A percentile compares a stretch with the other conserved stretches of the same genome.
Conservation (phyloP, 2,329 filamentous ascomycete species). For the Aspergillus oerlinghausenensis region DNA sequence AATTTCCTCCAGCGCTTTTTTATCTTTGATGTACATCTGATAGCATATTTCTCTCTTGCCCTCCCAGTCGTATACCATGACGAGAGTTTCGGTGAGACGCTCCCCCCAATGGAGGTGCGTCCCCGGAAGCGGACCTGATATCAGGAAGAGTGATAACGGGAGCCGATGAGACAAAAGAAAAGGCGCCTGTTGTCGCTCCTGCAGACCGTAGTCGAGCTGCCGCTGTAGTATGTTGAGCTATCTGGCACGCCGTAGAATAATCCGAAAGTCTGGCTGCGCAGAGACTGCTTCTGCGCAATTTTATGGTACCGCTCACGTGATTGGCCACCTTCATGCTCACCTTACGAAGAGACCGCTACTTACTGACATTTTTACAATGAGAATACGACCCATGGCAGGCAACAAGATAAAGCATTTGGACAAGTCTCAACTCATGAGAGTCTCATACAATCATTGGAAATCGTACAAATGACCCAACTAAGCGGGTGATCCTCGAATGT, state of each 20-base stretch:
- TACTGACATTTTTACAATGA: no score
- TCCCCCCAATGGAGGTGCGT: conserved; percentile 25
- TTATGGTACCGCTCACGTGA: not conserved
- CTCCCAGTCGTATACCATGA: conserved; percentile 60
- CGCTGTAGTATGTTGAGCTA: conserved; percentile 7
- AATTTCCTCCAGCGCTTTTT: conserved; percentile 67
- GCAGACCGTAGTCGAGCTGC: conserved; percentile 28
- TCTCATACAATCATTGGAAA: not conserved
- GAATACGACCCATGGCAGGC: not conserved
- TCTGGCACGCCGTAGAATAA: conserved; percentile 15
- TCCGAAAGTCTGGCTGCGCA: conserved; percentile 11
- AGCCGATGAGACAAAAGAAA: conserved; percentile 16
- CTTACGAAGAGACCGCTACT: not conserved
- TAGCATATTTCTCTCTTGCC: conserved; percentile 62
- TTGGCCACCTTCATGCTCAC: not conserved
- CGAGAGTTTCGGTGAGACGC: conserved; percentile 15
- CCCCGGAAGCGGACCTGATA: conserved; percentile 12
- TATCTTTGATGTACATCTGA: conserved; percentile 72
- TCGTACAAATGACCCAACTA: not conserved
- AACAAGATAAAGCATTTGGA: not conserved
- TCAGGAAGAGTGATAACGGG: not conserved
- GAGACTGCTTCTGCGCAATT: conserved; percentile 21
- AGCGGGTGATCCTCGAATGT: not conserved
- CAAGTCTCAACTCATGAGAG: not conserved
- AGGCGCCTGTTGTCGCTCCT: conserved; percentile 32